Evolutionary conservation across 768 basidiomycete species (phyloP), one percentile per base, ranked within the genome.

Genomic region (Boletus sp.): DNA sequence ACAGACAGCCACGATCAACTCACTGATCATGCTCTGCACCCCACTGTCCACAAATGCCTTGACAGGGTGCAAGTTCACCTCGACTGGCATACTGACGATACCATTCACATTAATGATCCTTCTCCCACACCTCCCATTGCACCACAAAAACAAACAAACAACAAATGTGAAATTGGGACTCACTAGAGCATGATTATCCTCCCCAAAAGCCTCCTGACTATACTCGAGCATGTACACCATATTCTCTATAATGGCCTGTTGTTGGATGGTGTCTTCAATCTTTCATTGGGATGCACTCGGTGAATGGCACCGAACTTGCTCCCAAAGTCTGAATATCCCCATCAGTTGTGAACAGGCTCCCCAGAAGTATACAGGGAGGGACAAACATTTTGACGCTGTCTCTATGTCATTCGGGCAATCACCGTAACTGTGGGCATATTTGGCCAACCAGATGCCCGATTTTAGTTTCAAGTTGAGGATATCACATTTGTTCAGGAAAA

Each of bases 21-120:
- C 65, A 95, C 95, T 98, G 76, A 98, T 98, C 2, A 95, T 99
- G 60, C 85, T 85, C 67, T 99, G 97, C 11, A 96, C 97, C 40
- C 96, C 97, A 62, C 94, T 97, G 70, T 99, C 97, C 42, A 99
- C 97, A 64, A 99, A 99, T 0, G 97, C 97, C 72, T 93, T 95
- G 36, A 98, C 85, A 4, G 89, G 89, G 57, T 81, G 79, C 1
- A 88, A 88, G 67, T 99, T 99, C 2, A 99, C 93, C 67, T 98
- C 97, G 0, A 94, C 86, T 24, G 87, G 83, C 59, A 98, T 90
- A 64, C 92, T 95, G 37, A 32, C 45, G 48, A 54, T 29, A 35
- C 40, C 50, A 54, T 44, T 44, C 29, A 32, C 36, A 44, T 68
- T 15, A 68, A 59, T 52, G 18, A 50, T 41, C 57, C 52, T 29